Evolutionary conservation across 352 stramenopile species (phyloP), one percentile per base, ranked within the genome.

Genomic region (Phytophthora citricola): DNA sequence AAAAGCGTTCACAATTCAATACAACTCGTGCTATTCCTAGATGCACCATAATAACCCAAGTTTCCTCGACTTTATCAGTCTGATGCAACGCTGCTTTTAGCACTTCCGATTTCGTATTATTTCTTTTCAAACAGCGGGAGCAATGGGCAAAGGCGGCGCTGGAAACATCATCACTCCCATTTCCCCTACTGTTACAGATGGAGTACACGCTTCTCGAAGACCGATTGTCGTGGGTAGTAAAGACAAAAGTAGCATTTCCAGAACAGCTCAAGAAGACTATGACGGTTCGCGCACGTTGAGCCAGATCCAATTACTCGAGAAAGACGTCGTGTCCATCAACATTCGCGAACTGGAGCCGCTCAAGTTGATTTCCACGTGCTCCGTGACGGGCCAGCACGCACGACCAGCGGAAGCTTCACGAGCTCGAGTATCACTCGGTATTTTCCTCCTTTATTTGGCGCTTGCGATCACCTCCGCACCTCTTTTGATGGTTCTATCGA

Each of bases 401-500:
- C 54, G 60, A 1, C 66, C 66, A 52, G 66, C 51, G 15, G 66
- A 74, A 47, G 61, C 55, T 7, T 56, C 66, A 5, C 32, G 22
- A n/a, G 5, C 39, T 7, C 60, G 68, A 3, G 66, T 51, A 17
- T 45, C 70, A 9, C 17, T 76, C 11, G 71, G 71, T 12, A 53
- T 79, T 43, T 52, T 76, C 2, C 29, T 79, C 3, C 52, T 79
- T n/a, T 79, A 76, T 27, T 38, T 66, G 10, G 67, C 71, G 15
- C 63, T 79, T 14, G 71, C 48, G 1, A 68, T 79, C 47, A 74
- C 71, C 8, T 71, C 66, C 11, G 38, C 67, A 3, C 71, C 71
- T 10, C 58, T 79, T 22, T 76, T 36, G 66, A 79, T 41, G 57
- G 54, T 11, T 74, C 71, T 4, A 74, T 79, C 36, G 71, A 79